phyloP scores from a whole-genome alignment of 2,329 filamentous ascomycete genomes.

The Cordyceps farinosa region DNA sequence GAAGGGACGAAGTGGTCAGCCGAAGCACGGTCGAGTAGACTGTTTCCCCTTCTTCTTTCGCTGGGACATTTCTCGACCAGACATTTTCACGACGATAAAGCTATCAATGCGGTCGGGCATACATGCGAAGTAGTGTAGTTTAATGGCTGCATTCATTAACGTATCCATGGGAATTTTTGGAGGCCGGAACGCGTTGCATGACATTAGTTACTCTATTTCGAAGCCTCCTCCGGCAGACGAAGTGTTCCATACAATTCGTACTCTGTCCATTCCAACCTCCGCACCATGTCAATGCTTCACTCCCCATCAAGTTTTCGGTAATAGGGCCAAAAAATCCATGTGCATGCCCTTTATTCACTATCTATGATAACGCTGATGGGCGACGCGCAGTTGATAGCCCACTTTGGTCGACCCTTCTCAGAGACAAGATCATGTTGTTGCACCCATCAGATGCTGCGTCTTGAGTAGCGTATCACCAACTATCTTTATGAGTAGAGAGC shows the following conservation, averaged over 20 bases:
- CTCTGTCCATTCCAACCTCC: conserved; percentile 54
- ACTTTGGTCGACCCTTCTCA: conserved; percentile 57
- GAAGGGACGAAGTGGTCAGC: background rate
- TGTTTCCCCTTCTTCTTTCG: too few species aligned
- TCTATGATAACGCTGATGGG: conserved; percentile 56
- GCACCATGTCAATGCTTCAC: conserved; percentile 59
- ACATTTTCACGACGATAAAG: too few species aligned
- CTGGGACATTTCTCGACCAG: too few species aligned
- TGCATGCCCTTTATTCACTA: conserved; percentile 57
- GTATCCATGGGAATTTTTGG: too few species aligned
- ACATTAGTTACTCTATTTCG: background rate
- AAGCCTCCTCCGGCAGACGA: background rate
- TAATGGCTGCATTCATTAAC: too few species aligned
- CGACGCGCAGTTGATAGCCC: conserved; percentile 59
- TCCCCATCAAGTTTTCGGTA: conserved; percentile 56
- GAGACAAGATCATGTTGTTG: conserved; percentile 54
- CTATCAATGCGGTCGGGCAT: too few species aligned
- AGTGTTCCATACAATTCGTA: conserved; percentile 36
- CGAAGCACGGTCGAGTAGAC: too few species aligned
- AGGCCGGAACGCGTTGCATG: background rate
- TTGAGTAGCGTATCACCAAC: conserved; percentile 58
- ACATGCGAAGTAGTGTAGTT: too few species aligned
- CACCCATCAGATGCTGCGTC: conserved; percentile 64
- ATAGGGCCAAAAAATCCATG: conserved; percentile 55
- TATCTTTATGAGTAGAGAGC: conserved; percentile 30